Evolutionary conservation across 73 alveolate species (phyloP).

Genomic region (Breviolum minutum): DNA sequence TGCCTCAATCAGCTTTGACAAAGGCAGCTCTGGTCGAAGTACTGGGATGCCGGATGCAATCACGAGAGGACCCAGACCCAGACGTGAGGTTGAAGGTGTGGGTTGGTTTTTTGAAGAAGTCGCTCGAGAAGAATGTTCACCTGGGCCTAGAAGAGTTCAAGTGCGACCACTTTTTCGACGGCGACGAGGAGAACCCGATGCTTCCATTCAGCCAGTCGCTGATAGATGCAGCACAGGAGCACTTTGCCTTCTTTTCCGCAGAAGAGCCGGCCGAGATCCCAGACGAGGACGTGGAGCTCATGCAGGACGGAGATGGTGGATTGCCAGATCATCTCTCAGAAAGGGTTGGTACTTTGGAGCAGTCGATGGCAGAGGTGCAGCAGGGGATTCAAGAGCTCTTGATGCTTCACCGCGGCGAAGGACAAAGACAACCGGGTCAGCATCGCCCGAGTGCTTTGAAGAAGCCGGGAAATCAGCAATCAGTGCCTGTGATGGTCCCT

Average conservation of each 20-base stretch:
- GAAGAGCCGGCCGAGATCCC: neutral
- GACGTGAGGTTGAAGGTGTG: neutral
- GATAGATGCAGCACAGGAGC: neutral
- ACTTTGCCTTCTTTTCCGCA: slow-evolving; percentile 13
- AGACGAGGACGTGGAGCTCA: neutral
- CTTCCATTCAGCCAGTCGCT: neutral
- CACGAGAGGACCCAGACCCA: neutral
- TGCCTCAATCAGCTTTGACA: neutral
- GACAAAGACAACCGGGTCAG: too few relatives aligned
- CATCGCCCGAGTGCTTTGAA: too few relatives aligned
- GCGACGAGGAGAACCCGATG: neutral
- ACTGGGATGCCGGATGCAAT: neutral
- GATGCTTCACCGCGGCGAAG: too few relatives aligned
- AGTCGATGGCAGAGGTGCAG: too few relatives aligned
- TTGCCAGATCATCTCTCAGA: too few relatives aligned
- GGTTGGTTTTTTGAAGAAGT: neutral
- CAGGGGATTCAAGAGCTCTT: too few relatives aligned
- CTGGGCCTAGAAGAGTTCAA: neutral
- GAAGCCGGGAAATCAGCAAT: too few relatives aligned
- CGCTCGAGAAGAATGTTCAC: neutral
- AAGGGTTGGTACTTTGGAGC: too few relatives aligned
- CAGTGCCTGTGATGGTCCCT: too few relatives aligned
- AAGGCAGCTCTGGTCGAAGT: too few relatives aligned
- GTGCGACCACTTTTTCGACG: neutral
- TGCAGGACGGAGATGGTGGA: too few relatives aligned